Evolutionary conservation across 306 rosid genomes (phyloP), one percentile per base, ranked within the genome.

Genomic region (Casuarina cunninghamiana): DNA sequence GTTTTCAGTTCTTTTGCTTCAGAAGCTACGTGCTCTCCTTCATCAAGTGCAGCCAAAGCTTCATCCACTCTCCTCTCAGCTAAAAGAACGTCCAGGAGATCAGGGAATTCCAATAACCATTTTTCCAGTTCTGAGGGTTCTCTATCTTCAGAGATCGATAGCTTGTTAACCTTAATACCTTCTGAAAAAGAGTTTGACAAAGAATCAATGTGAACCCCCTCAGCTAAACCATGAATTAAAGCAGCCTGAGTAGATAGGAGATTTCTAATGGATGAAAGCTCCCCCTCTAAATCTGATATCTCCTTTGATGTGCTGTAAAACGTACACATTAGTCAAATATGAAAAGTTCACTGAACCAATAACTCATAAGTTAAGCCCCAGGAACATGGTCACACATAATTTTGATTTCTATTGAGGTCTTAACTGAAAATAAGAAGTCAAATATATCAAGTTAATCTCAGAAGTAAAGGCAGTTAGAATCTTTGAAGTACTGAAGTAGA

Each of bases 191-290:
- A 83, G 69, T 81, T 69, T 2, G 97, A 84, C 44, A 85, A 78
- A 11, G 89, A 81, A 76, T 93, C 93, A 10, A 93, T 69, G 62
- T 88, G 87, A 76, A 93, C 93, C 65, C 99, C 98, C 79, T 93
- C 99, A 61, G 99, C 94, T 78, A 96, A 87, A 85, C 93, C 97
- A 86, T 86, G 99, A 88, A 93, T 96, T 80, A 96, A 83, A 69
- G 96, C 86, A 84, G 98, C 96, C 88, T 93, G 99, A 49, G 98
- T 96, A 53, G 99, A 96, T 55, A 96, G 89, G 81, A 96, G 94
- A 86, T 89, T 96, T 86, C 98, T 89, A 79, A 96, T 93, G 44
- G 99, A 93, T 2, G 97, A 96, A 80, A 96, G 99, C 83, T 96
- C 97, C 70, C 96, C 97, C 60, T 93, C 99, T 69, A 96, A 83